Base-by-base conservation (phyloP, 495 filamentous ascomycete genomes). In the Podospora didyma region DNA sequence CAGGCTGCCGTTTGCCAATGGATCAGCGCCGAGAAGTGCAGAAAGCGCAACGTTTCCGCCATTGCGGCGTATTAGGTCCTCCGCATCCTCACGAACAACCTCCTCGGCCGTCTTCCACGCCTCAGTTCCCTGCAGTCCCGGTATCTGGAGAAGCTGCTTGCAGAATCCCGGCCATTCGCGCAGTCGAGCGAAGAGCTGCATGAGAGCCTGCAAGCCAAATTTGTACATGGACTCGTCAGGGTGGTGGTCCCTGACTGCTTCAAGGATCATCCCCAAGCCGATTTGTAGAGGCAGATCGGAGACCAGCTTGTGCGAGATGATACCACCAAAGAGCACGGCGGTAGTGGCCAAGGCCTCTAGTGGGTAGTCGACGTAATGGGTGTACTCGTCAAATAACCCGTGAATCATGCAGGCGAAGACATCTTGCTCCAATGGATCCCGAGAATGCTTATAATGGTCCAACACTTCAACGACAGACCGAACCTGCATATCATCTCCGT, bases 391-490 rank as follows among this genome's bases (percentile, higher is more conserved):
- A 61, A 97, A 96, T 9, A 99, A 78, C 0, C 94, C 94, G 62
- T 96, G 93, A 28, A 99, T 92, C 94, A 99, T 97, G 71, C 93
- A 96, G 12, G 92, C 89, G 68, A 97, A 99, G 3, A 96, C 78
- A 64, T 99, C 94, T 68, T 96, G 92, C 51, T 96, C 90, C 14
- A 82, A 74, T 2, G 90, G 83, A 51, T 94, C 88, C 22, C 82
- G 80, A 0, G 95, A 97, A 37, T 82, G 82, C 72, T 97, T 97
- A 73, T 94, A 92, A 42, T 79, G 77, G 58, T 88, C 83, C 60
- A 99, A 85, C 46, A 87, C 80, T 53, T 89, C 83, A 53, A 97
- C 83, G 62, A 97, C 84, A 54, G 88, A 81, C 26, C 87, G 80
- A 49, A 96, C 84, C 37, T 92, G 86, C 22, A 89, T 79, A 59